These are phyloP conservation scores for Kalmusia sp. DNA, from an alignment of 2,329 filamentous ascomycete genomes.

Conservation along the genomic window DNA sequence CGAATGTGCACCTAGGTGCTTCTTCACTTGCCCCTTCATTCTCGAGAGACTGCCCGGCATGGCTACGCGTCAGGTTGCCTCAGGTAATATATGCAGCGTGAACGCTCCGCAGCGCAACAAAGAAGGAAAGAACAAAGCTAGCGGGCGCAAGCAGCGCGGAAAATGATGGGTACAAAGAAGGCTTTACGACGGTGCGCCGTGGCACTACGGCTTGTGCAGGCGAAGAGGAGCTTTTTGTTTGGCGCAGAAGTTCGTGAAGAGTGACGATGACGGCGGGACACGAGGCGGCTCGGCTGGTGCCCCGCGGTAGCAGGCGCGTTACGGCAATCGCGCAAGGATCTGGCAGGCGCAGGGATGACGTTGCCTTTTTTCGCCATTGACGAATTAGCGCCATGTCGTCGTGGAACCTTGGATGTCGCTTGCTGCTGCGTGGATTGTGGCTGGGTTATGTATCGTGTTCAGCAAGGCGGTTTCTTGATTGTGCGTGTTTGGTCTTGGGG, in stretches of 20 bases:
- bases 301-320: not conserved
- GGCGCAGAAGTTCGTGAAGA: not conserved
- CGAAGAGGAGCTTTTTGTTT: too few species aligned
- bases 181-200: not conserved
- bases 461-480: too few species aligned
- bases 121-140: conserved; percentile 1
- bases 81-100: not conserved
- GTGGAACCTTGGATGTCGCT: too few species aligned
- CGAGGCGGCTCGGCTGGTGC: not conserved
- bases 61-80: not conserved
- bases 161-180: too few species aligned
- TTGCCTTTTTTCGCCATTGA: not conserved
- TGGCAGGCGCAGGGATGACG: not conserved
- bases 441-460: too few species aligned
- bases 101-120: not conserved
- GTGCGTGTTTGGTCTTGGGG: too few species aligned
- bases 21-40: not conserved
- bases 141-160: not conserved
- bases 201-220: not conserved
- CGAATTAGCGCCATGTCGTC: not conserved
- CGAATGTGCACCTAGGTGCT: not conserved
- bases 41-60: conserved; percentile 2
- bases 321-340: not conserved
- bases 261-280: not conserved
- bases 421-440: too few species aligned